Evolutionary conservation across 805 yeast genomes (phyloP).

Genomic region (Grigorovia yakushimaensis): DNA sequence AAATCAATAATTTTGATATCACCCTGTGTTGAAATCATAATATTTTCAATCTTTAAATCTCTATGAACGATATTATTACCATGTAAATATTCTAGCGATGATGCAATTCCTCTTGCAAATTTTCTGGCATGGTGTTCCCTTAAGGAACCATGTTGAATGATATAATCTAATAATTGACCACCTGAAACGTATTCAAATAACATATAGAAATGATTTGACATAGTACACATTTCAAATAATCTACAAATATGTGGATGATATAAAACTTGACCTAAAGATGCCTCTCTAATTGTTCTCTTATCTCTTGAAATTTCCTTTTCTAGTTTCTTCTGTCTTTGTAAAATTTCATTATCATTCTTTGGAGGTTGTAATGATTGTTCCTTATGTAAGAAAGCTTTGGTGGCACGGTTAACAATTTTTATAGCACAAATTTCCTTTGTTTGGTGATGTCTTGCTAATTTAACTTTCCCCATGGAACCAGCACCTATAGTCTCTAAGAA

Average conservation of each 20-base stretch:
- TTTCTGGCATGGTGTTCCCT: conserved; percentile 91
- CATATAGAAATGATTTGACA: conserved; percentile 96
- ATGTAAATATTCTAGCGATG: conserved; percentile 90
- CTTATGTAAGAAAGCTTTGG: conserved; percentile 61
- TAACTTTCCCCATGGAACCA: conserved; percentile 98
- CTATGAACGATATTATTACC: conserved; percentile 92
- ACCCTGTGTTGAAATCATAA: conserved; percentile 86
- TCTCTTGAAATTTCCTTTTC: conserved; percentile 85
- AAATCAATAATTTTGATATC: conserved; percentile 94
- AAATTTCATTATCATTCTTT: conserved; percentile 43
- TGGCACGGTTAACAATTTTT: conserved; percentile 86
- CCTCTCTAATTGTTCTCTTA: conserved; percentile 87
- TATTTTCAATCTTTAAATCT: conserved; percentile 92
- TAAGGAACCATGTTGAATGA: conserved; percentile 89
- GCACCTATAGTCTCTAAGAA: conserved; percentile 93
- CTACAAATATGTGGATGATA: conserved; percentile 91
- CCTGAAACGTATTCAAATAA: conserved; percentile 94
- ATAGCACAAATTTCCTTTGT: conserved; percentile 84
- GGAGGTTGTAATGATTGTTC: conserved; percentile 65
- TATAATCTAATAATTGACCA: conserved; percentile 94
- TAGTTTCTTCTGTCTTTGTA: conserved; percentile 56
- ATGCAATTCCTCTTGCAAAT: conserved; percentile 89
- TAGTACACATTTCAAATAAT: conserved; percentile 85
- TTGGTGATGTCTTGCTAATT: conserved; percentile 75
- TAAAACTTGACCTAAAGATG: conserved; percentile 80